Conservation (phyloP, 768 basidiomycete species). For the Baorangia bicolor region DNA sequence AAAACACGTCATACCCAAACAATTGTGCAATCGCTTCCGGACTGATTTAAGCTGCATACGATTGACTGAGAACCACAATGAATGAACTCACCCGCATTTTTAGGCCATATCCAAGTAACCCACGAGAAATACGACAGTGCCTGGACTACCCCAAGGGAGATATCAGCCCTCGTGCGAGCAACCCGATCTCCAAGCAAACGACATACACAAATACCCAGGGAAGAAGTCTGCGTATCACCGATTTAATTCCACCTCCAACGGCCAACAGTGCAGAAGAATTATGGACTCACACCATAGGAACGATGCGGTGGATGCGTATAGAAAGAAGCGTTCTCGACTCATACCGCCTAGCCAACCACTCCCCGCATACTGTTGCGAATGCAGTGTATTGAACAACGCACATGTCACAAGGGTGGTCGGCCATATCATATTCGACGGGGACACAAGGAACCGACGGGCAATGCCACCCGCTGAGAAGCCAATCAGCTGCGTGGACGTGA, state of each 20-base stretch:
- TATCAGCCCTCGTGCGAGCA: neutral
- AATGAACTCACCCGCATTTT: conserved; percentile 42
- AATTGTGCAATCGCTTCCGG: conserved; percentile 43
- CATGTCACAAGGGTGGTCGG: conserved; percentile 73
- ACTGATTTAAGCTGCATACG: conserved; percentile 14
- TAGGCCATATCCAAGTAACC: conserved; percentile 55
- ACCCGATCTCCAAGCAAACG: neutral
- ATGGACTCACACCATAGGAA: conserved; percentile 55
- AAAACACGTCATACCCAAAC: conserved; percentile 39
- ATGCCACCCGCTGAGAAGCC: conserved; percentile 84
- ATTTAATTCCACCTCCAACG: conserved; percentile 7
- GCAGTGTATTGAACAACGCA: conserved; percentile 75
- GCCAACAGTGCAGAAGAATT: neutral
- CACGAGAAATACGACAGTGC: conserved; percentile 58
- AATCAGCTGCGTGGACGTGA: conserved; percentile 73
- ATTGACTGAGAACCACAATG: conserved; percentile 7
- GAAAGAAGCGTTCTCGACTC: conserved; percentile 76
- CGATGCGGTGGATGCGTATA: conserved; percentile 57
- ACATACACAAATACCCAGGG: conserved; percentile 45
- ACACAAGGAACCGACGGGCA: conserved; percentile 71
- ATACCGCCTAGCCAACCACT: conserved; percentile 61
- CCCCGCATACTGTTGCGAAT: conserved; percentile 66
- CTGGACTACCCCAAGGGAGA: conserved; percentile 34
- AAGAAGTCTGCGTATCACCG: conserved; percentile 36
- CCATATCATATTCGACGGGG: conserved; percentile 65